phyloP scores from a whole-genome alignment of 2,329 filamentous ascomycete genomes.

The Ascochyta rabiei region DNA sequence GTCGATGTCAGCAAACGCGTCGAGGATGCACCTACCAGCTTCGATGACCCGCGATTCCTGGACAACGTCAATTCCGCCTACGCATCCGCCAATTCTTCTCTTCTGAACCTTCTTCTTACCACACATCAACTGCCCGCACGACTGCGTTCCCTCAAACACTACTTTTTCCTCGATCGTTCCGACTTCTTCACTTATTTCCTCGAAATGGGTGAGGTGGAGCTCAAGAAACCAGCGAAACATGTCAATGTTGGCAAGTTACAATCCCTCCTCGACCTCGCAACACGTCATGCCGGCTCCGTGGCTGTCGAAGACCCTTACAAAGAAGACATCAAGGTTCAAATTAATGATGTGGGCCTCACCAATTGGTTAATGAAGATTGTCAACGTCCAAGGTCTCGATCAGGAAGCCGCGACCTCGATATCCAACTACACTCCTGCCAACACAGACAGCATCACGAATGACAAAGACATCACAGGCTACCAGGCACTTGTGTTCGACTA shows the following conservation, averaged over 20 bases:
- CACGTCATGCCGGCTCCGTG: conserved; percentile 94
- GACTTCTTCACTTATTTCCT: conserved; percentile 99
- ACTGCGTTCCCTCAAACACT: conserved; percentile 91
- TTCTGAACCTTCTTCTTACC: conserved; percentile 88
- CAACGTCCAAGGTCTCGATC: conserved; percentile 93
- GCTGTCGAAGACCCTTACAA: conserved; percentile 96
- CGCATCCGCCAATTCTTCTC: conserved; percentile 90
- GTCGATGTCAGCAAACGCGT: conserved; percentile 91
- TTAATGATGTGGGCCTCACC: conserved; percentile 92
- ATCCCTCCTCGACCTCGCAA: conserved; percentile 90
- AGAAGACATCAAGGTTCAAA: conserved; percentile 95
- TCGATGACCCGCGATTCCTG: conserved; percentile 88
- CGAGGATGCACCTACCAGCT: conserved; percentile 85
- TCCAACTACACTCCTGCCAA: conserved; percentile 75
- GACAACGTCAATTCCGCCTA: conserved; percentile 97
- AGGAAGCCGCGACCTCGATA: conserved; percentile 68
- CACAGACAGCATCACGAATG: conserved; percentile 65
- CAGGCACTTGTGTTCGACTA: conserved; percentile 95
- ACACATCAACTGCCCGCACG: conserved; percentile 89
- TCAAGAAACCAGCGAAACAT: conserved; percentile 84
- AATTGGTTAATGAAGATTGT: conserved; percentile 96
- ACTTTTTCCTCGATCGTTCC: conserved; percentile 97
- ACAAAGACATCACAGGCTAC: conserved; percentile 87
- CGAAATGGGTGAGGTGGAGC: conserved; percentile 85
- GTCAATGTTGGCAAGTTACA: conserved; percentile 95